Evolutionary conservation across 768 basidiomycete species (phyloP).

Genomic region (Artomyces pyxidatus): DNA sequence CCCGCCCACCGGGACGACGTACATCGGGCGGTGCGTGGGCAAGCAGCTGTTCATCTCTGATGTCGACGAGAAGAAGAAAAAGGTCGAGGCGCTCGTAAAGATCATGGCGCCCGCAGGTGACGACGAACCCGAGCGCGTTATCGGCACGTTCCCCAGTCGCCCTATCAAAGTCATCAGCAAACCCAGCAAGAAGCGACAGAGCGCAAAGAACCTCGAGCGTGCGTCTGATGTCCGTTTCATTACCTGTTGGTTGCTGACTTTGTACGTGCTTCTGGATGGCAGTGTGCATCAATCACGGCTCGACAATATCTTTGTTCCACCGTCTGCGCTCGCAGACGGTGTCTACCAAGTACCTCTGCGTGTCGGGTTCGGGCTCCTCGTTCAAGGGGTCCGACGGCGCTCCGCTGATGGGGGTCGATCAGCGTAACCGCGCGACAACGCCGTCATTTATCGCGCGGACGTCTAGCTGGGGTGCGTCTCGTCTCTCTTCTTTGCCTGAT

Average conservation of each 20-base stretch:
- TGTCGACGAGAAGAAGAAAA: slow-evolving; percentile 91
- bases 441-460: slow-evolving; percentile 88
- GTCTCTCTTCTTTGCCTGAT: no score
- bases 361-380: slow-evolving; percentile 86
- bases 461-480: slow-evolving; percentile 81
- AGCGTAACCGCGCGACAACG: slow-evolving; percentile 58
- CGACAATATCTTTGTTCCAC: slow-evolving; percentile 92
- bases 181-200: slow-evolving; percentile 94
- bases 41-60: slow-evolving; percentile 95
- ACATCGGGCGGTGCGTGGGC: slow-evolving; percentile 88
- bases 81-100: slow-evolving; percentile 88
- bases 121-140: slow-evolving; percentile 72
- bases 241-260: no score
- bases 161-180: slow-evolving; percentile 99
- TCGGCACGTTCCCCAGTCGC: slow-evolving; percentile 85
- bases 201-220: slow-evolving; percentile 89
- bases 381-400: slow-evolving; percentile 93
- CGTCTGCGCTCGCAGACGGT: slow-evolving; percentile 93
- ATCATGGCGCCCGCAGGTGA: slow-evolving; percentile 75
- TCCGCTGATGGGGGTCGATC: slow-evolving; percentile 74
- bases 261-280: slow-evolving; percentile 8
- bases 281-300: slow-evolving; percentile 96
- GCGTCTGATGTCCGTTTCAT: slow-evolving; percentile 39
- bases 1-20: slow-evolving; percentile 76
- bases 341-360: slow-evolving; percentile 92